Percentiles rank a stretch among this genome's conserved stretches.
Conservation (phyloP, 2,329 filamentous ascomycete genomes). For the Cordyceps javanica region DNA sequence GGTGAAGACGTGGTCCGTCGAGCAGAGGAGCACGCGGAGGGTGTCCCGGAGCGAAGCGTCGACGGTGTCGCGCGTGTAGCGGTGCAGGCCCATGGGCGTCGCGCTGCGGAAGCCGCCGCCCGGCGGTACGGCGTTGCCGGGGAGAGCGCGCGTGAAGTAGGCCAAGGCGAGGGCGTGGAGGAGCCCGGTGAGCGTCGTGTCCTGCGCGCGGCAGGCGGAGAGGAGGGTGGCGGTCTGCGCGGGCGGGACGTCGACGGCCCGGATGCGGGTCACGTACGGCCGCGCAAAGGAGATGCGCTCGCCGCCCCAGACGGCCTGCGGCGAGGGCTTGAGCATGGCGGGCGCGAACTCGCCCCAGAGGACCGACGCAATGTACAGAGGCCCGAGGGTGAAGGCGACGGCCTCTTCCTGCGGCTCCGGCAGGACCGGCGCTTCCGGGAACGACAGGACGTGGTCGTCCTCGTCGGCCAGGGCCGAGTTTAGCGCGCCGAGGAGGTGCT, state of each 20-base stretch:
- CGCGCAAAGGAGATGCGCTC: constrained; percentile 27
- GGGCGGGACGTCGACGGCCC: constrained; percentile 29
- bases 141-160: constrained; percentile 34
- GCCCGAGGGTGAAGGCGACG: constrained; percentile 34
- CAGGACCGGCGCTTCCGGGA: constrained; percentile 26
- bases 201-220: constrained; percentile 32
- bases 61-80: constrained; percentile 24
- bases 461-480: constrained; percentile 17
- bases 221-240: constrained; percentile 27
- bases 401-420: constrained; percentile 35
- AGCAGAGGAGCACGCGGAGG: constrained; percentile 37
- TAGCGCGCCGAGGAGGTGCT: constrained; percentile 38
- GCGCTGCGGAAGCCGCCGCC: constrained; percentile 28
- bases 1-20: constrained; percentile 26
- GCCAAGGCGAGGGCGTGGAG: constrained; percentile 39
- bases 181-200: constrained; percentile 42
- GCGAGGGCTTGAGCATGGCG: constrained; percentile 26
- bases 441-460: constrained; percentile 21
- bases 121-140: constrained; percentile 24
- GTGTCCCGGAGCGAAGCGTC: constrained; percentile 12
- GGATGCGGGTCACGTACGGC: constrained; percentile 31
- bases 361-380: constrained; percentile 32
- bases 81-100: constrained; percentile 41
- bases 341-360: constrained; percentile 37
- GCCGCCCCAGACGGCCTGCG: constrained; percentile 32